Evolutionary conservation across 2,329 filamentous ascomycete genomes (phyloP).

Genomic region (Epichloe baconii): DNA sequence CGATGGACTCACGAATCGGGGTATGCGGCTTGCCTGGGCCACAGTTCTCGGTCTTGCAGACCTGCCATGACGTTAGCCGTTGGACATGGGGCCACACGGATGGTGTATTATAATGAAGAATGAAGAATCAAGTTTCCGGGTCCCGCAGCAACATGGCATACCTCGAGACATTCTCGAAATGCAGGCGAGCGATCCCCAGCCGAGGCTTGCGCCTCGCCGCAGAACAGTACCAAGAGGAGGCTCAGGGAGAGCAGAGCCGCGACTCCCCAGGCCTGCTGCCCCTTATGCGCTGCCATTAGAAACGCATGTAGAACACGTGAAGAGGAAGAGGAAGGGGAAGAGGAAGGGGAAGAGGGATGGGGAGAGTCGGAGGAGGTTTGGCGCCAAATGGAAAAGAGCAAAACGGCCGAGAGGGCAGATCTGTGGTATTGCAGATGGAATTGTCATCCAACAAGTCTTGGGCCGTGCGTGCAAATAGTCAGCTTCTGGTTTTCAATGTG

Average conservation of each 20-base stretch:
- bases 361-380: neutral
- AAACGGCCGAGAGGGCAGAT: neutral
- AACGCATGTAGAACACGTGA: conserved; percentile 15
- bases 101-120: no score
- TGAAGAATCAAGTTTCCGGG: neutral
- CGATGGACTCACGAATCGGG: conserved; percentile 51
- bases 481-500: neutral
- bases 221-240: conserved; percentile 27
- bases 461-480: neutral
- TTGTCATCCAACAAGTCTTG: neutral
- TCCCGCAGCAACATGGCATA: conserved; percentile 23
- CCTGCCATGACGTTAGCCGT: conserved; percentile 31
- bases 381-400: neutral
- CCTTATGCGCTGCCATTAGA: conserved; percentile 20
- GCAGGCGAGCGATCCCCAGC: conserved; percentile 75
- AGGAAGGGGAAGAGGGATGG: no score
- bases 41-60: conserved; percentile 75
- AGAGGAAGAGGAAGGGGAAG: neutral
- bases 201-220: conserved; percentile 49
- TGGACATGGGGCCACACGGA: neutral
- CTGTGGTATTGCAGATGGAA: neutral
- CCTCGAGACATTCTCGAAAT: conserved; percentile 76
- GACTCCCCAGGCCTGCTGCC: conserved; percentile 20
- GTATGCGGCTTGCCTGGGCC: conserved; percentile 43
- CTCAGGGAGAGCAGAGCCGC: conserved; percentile 17